Percentiles rank a stretch among this genome's conserved stretches.
Conservation (phyloP, 78 protist species). For the Dictyostelium firmibasis region DNA sequence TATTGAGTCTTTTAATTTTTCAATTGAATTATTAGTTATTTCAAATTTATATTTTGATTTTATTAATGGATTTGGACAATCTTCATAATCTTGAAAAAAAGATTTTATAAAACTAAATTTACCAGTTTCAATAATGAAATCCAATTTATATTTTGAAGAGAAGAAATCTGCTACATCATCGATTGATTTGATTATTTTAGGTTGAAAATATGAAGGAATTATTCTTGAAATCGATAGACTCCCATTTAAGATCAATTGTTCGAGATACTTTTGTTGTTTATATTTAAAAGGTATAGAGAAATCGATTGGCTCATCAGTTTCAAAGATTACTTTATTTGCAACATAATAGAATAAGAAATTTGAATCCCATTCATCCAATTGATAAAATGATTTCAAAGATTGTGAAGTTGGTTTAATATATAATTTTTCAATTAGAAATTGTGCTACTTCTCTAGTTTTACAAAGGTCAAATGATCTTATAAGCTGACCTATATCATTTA, state of each 20-base stretch:
- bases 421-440: neutral
- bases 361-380: neutral
- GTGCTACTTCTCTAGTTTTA: neutral
- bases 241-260: neutral
- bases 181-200: neutral
- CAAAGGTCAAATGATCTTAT: neutral
- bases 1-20: neutral
- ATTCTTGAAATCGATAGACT: neutral
- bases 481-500: neutral
- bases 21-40: neutral
- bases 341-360: neutral
- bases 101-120: neutral
- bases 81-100: neutral
- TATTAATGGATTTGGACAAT: neutral
- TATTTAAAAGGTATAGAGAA: neutral
- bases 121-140: neutral
- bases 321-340: neutral
- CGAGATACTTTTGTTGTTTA: neutral
- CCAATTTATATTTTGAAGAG: neutral
- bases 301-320: neutral
- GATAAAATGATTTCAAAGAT: neutral
- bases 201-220: neutral
- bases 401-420: neutral
- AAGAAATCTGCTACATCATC: neutral
- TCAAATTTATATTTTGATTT: neutral